Percentiles rank a stretch among this genome's conserved stretches.
These are phyloP conservation scores for Hirschfeldia incana DNA, from an alignment of 345 rosid genomes.

Conservation along the genomic window DNA sequence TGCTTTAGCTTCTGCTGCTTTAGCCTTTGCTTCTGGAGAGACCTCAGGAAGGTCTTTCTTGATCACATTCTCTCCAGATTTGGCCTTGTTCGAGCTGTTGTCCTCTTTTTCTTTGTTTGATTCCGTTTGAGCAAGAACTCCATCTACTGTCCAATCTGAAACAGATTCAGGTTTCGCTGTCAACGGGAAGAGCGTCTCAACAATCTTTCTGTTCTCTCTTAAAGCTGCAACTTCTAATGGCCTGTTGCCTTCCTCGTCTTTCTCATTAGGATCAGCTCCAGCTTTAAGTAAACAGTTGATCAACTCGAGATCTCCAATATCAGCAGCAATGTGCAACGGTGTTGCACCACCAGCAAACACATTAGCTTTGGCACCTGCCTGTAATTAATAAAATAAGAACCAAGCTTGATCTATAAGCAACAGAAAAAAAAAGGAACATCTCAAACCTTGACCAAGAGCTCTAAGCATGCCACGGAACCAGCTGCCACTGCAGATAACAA, in stretches of 20 bases:
- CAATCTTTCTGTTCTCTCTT: conserved; percentile 62
- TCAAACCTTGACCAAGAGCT: conserved; percentile 71
- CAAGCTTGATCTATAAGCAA: conserved; percentile 1
- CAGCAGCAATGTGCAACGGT: conserved; percentile 91
- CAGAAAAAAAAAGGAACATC: conserved; percentile 19
- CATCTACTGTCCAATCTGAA: conserved; percentile 78
- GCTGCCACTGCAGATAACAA: conserved; percentile 91
- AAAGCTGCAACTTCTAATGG: conserved; percentile 84
- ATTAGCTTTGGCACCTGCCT: conserved; percentile 87
- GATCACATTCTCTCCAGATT: conserved; percentile 35
- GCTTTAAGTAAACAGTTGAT: conserved; percentile 72
- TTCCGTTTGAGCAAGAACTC: conserved; percentile 59
- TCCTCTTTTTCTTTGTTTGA: conserved; percentile 49
- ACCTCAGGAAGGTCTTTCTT: conserved; percentile 66
- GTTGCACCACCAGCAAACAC: conserved; percentile 85
- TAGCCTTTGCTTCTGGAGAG: conserved; percentile 70
- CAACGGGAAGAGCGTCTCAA: conserved; percentile 72
- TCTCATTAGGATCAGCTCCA: conserved; percentile 77
- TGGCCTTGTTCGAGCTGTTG: conserved; percentile 39
- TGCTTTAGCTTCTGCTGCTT: conserved; percentile 86
- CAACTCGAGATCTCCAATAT: conserved; percentile 64
- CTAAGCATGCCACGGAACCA: conserved; percentile 72
- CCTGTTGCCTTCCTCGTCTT: conserved; percentile 84
- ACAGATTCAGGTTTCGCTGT: conserved; percentile 55
- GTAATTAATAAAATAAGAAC: conserved; percentile 28